phyloP scores from a whole-genome alignment of 345 rosid genomes.

The Sisymbrium altissimum region DNA sequence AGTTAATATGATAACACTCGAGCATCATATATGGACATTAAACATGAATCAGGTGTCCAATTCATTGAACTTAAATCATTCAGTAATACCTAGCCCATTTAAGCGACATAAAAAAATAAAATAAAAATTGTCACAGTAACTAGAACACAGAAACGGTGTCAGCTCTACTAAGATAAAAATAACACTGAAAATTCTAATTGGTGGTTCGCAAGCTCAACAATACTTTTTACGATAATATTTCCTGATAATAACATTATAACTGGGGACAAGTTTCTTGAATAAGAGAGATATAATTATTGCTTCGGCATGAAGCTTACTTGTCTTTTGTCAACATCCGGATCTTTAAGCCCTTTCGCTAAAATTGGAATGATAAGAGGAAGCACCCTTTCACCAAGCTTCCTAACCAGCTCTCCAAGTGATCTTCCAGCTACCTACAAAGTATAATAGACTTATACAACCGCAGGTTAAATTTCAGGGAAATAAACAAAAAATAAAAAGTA shows the following conservation, averaged over 20 bases:
- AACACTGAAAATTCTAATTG: not conserved
- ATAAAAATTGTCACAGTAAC: no score
- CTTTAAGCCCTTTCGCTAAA: slow-evolving; percentile 71
- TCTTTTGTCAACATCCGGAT: slow-evolving; percentile 80
- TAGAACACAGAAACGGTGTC: no score
- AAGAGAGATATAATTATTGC: not conserved
- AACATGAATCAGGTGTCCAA: slow-evolving; percentile 1
- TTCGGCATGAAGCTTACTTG: slow-evolving; percentile 54
- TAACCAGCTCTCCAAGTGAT: slow-evolving; percentile 92
- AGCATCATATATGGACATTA: slow-evolving; percentile 8
- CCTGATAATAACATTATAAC: not conserved
- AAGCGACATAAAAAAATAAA: no score
- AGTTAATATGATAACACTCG: not conserved
- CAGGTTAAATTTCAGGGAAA: not conserved
- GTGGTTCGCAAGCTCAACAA: not conserved
- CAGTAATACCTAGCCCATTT: no score
- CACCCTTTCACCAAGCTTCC: slow-evolving; percentile 99
- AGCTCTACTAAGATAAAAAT: not conserved
- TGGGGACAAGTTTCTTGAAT: not conserved
- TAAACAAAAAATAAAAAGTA: not conserved
- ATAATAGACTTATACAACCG: not conserved
- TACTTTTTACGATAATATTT: not conserved
- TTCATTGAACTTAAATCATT: no score
- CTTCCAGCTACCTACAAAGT: slow-evolving; percentile 79
- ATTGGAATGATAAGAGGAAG: slow-evolving; percentile 96